Evolutionary conservation across 2,329 filamentous ascomycete genomes (phyloP).

Genomic region (Pestalotiopsis sp.): DNA sequence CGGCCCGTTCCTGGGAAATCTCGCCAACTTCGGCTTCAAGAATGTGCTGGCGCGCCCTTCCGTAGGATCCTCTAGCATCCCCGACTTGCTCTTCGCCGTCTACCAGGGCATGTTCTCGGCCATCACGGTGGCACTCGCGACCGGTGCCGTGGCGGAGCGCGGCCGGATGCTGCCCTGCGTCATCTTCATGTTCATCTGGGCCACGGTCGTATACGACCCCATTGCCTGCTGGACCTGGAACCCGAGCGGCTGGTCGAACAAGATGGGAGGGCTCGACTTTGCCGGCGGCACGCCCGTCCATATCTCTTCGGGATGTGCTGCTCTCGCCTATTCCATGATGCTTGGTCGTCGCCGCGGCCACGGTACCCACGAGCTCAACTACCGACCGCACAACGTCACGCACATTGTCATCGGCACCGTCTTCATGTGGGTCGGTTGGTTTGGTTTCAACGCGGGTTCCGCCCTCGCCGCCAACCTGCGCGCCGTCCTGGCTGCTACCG

Average conservation of each 20-base stretch:
- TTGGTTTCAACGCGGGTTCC: slow-evolving; percentile 90
- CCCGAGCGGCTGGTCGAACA: slow-evolving; percentile 75
- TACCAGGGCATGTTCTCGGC: slow-evolving; percentile 89
- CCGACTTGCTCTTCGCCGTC: slow-evolving; percentile 82
- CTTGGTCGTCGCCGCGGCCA: slow-evolving; percentile 84
- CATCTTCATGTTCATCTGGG: slow-evolving; percentile 93
- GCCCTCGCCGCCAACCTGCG: slow-evolving; percentile 81
- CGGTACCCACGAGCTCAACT: slow-evolving; percentile 86
- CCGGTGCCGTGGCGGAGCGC: slow-evolving; percentile 83
- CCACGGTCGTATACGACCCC: slow-evolving; percentile 86
- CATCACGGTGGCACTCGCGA: slow-evolving; percentile 83
- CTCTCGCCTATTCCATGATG: slow-evolving; percentile 85
- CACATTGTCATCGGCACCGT: slow-evolving; percentile 92
- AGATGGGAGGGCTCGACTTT: slow-evolving; percentile 83
- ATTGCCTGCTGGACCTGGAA: slow-evolving; percentile 98
- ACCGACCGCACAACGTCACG: slow-evolving; percentile 89
- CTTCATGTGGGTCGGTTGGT: slow-evolving; percentile 95
- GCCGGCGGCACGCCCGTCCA: slow-evolving; percentile 91
- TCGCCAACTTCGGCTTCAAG: slow-evolving; percentile 78
- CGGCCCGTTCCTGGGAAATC: slow-evolving; percentile 74
- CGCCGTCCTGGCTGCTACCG: slow-evolving; percentile 82
- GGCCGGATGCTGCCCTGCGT: slow-evolving; percentile 87
- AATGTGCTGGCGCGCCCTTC: slow-evolving; percentile 76
- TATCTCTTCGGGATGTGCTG: slow-evolving; percentile 80
- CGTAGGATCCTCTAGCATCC: slow-evolving; percentile 72